These are phyloP conservation scores for Cynanchum wilfordii DNA, from an alignment of 257 asterid species.

Conservation along the genomic window DNA sequence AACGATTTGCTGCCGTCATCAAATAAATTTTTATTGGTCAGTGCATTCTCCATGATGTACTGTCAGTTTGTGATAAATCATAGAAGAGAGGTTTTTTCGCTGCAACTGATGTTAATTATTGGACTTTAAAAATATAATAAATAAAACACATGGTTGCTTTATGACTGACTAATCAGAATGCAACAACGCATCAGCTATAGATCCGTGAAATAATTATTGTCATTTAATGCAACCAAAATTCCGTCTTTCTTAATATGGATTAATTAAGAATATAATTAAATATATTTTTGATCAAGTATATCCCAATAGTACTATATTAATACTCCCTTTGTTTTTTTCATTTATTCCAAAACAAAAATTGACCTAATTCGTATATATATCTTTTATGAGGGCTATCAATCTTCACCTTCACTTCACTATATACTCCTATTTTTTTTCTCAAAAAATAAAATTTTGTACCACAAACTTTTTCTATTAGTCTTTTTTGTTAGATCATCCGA, in stretches of 20 bases:
- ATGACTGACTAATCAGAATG: neutral
- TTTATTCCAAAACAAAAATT: too few species aligned
- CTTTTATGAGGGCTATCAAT: too few species aligned
- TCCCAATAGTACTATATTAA: too few species aligned
- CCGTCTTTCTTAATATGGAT: neutral
- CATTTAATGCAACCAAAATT: neutral
- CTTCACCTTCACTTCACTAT: too few species aligned
- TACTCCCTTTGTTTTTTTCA: too few species aligned
- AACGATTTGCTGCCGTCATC: neutral
- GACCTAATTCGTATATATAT: too few species aligned
- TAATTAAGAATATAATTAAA: neutral
- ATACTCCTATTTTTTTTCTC: too few species aligned
- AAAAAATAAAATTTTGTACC: too few species aligned
- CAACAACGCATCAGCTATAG: neutral
- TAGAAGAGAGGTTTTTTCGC: neutral
- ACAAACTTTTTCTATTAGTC: too few species aligned
- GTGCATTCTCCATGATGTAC: too few species aligned
- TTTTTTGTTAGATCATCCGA: too few species aligned
- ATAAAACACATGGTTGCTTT: neutral
- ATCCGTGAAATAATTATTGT: neutral
- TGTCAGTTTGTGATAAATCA: too few species aligned
- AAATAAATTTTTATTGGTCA: neutral
- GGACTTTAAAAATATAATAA: neutral
- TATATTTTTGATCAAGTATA: neutral
- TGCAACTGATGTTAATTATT: neutral